These are phyloP conservation scores for Ophiostoma quercus DNA, from an alignment of 2,329 filamentous ascomycete species.

Conservation along the genomic window DNA sequence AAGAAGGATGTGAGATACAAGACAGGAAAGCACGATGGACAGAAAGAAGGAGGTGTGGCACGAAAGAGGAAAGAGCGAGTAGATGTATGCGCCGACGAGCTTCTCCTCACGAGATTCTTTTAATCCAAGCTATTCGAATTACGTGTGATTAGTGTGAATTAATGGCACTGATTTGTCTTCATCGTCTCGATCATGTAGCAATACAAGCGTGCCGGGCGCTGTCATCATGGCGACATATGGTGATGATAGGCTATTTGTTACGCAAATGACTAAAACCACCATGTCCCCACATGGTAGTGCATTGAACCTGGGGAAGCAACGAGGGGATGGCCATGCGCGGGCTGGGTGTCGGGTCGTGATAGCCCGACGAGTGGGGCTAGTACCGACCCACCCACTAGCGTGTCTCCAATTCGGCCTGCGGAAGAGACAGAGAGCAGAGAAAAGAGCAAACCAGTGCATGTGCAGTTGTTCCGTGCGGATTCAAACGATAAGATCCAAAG, in stretches of 20 bases:
- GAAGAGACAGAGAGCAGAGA: background rate
- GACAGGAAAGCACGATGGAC: background rate
- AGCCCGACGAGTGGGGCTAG: background rate
- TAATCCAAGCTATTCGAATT: background rate
- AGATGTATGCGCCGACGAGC: constrained; percentile 16
- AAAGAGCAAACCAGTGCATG: background rate
- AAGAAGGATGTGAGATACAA: background rate
- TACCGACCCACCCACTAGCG: background rate
- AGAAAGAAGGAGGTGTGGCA: constrained; percentile 11
- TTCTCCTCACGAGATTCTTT: background rate
- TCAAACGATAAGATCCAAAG: background rate
- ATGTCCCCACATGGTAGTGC: background rate
- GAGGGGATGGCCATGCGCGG: background rate
- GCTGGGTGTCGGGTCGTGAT: constrained; percentile 2
- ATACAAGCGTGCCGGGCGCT: background rate
- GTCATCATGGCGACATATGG: background rate
- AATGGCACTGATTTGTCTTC: background rate
- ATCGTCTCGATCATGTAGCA: background rate
- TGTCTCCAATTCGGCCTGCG: background rate
- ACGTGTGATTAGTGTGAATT: background rate
- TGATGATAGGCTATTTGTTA: background rate
- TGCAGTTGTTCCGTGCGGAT: background rate
- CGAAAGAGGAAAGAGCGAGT: constrained; percentile 17
- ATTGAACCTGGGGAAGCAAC: constrained; percentile 3
- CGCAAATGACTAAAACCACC: background rate